Evolutionary conservation across 2,329 filamentous ascomycete species (phyloP), one percentile per base, ranked within the genome.

Genomic region (Diaporthe longicolla): DNA sequence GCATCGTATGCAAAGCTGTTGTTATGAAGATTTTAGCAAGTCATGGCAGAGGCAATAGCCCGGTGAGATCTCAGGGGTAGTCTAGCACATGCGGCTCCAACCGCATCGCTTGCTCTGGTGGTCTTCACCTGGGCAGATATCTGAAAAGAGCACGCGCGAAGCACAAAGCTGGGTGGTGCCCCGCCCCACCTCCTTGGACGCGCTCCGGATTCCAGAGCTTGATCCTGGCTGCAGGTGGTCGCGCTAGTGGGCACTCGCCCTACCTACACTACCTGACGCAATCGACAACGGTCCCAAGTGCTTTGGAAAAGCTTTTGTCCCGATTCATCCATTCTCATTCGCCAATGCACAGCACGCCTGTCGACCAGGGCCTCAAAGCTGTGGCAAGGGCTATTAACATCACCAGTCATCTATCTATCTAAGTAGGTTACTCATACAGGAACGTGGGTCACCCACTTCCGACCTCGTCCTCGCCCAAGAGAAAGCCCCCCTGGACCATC

Each of bases 391-490:
- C 45, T 50, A 68, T 68, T 68, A 68, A 54, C 63, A 54, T 26
- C 63, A 52, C 63, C 63, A 13, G 21, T 68, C 48, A 68, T 68
- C 63, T 68, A 68, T 40, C 32, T 54, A 68, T 68, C 63, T 68
- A 35, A 48, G 48, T 68, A 35, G 63, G 48, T 68, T 68, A 68
- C 63, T 54, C 63, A 13, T 68, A 68, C 48, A 68, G 48, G 45
- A 54, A 19, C 63, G 63, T 19, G 32, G 26, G 17, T 29, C n/a
- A 37, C 63, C 19, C 15, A 43, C 40, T 54, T 40, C n/a, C 15
- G 37, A 37, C 37, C 55, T 10, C 40, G 26, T 57, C 52, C 40
- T n/a, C 45, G 3, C 11, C 26, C 29, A 6, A 35, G 26, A 50
- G 45, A 21, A 29, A 57, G n/a, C n/a, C 13, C 15, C 37, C 63